These are phyloP conservation scores for Boletellus sp. DNA, from an alignment of 1,284 basidiomycete genomes.

Conservation along the genomic window DNA sequence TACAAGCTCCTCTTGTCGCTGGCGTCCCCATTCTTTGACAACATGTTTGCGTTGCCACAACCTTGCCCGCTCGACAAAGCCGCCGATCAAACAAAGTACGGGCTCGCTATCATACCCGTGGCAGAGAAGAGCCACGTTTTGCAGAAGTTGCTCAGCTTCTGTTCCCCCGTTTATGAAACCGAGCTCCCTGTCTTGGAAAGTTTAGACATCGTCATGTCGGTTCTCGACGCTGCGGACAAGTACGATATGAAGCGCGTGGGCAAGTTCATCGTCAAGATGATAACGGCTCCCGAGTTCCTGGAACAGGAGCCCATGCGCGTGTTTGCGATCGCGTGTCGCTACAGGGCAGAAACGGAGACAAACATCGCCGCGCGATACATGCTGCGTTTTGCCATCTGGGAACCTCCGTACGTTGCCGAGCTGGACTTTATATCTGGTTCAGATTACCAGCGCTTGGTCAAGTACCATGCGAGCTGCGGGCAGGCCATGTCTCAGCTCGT, in stretches of 20 bases:
- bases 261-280: conserved; percentile 35
- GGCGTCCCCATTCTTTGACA: conserved; percentile 40
- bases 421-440: conserved; percentile 45
- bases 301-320: conserved; percentile 47
- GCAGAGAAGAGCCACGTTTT: conserved; percentile 30
- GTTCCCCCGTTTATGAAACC: conserved; percentile 31
- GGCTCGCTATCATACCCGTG: conserved; percentile 31
- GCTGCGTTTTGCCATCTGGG: conserved; percentile 39
- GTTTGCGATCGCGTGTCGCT: conserved; percentile 48
- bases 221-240: conserved; percentile 36
- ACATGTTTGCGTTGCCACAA: conserved; percentile 41
- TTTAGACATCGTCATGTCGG: conserved; percentile 32
- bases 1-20: conserved; percentile 37
- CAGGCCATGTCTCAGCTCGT: conserved; percentile 35
- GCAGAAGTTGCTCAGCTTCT: conserved; percentile 28
- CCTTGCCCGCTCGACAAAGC: conserved; percentile 22
- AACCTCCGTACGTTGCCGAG: conserved; percentile 37
- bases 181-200: conserved; percentile 28
- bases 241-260: conserved; percentile 37
- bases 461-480: conserved; percentile 44
- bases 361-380: conserved; percentile 42
- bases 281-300: conserved; percentile 38
- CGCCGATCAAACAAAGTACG: conserved; percentile 32
- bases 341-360: conserved; percentile 42
- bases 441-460: conserved; percentile 42